Base-by-base conservation (phyloP, 164 flowering plant species). In the Magnolia sinica region DNA sequence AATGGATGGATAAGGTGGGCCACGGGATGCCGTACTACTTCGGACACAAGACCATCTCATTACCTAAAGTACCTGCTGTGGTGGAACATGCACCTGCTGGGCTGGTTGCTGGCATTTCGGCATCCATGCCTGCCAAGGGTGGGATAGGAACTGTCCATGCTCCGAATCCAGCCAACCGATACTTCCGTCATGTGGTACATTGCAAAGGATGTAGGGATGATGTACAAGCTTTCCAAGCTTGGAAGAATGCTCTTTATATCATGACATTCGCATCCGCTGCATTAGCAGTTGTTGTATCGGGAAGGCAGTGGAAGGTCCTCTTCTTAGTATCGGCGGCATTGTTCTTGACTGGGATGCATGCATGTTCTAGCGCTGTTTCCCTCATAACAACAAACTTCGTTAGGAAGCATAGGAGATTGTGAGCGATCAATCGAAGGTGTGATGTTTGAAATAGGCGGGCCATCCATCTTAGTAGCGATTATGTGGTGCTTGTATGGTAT, bases 21-120 rank as follows among this genome's bases (percentile, higher is more conserved):
- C 95, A 94, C 77, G 99, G 98, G 45, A 94, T 96, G 98, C 98
- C 99, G 63, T 92, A 96, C 58, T 86, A 96, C 83, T 90, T 96
- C 52, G 99, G 99, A 20, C 94, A 96, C 81, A 87, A 79, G 80
- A 89, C 97, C 6, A 82, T 94, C 70, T 89, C 91, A 55, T 84
- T 87, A 37, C 99, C 99, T 8, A 74, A 85, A 78, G 78, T 73
- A 51, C 97, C 98, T 51, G 97, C 98, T 3, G 96, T 96, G 52
- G 88, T 96, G 24, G 99, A 94, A 79, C 97, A 96, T 78, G 97
- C 99, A 7, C 99, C 99, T 1, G 99, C 98, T 0, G 99, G 99
- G 8, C 78, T 92, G 23, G 85, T 89, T 59, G 99, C 99, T 2
- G 89, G 88, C 31, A 24, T 86, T 58, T 84, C 98, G 9, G 99